Base-by-base conservation (phyloP, 192 early-diverging fungal species). In the Linnemannia zychae region DNA sequence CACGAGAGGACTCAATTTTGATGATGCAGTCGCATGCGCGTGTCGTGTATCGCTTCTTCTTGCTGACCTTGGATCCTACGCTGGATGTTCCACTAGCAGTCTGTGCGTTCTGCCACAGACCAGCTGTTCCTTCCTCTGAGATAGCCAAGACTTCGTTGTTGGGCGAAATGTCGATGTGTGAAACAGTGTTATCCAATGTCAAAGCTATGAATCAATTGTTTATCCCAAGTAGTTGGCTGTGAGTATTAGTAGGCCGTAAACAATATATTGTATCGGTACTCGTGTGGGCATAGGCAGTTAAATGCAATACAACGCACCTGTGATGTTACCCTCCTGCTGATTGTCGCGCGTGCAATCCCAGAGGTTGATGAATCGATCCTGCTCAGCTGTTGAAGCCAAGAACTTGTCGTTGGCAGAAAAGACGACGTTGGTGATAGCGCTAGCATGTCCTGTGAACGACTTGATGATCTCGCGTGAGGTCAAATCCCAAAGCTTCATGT, bases 391-490 rank as follows among this genome's bases (percentile, higher is more conserved):
- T 2, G 88, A 89, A 13, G 89, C 80, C 46, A 87, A 81, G 16
- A 91, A 80, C 79, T 89, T 87, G 71, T 92, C 90, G 34, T 87
- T 78, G n/a, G 75, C 71, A 28, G 87, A 87, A 52, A 92, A 92
- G 24, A 88, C 72, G 48, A 92, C 71, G 37, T 90, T 87, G 7
- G 88, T 90, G 70, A 91, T 87, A 28, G 76, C 68, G 37, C 87
- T 91, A 46, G 89, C 90, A 67, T 92, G 91, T 68, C 91, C 91
- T 80, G 91, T 89, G 75, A 88, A 90, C 74, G 75, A 90, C 87
- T 90, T 91, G 74, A 90, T 80, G 0, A 88, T 22, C 53, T 87
- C 81, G 34, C 84, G 81, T 18, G 87, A 77, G 75, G 72, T 74
- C 38, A 90, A 40, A 82, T 91, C 89, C 90, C 89, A 92, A 22